A percentile compares a stretch with the other conserved stretches of the same genome.
Evolutionary conservation across 495 filamentous ascomycete species (phyloP).

Genomic region (Penicillium longicatenatum): DNA sequence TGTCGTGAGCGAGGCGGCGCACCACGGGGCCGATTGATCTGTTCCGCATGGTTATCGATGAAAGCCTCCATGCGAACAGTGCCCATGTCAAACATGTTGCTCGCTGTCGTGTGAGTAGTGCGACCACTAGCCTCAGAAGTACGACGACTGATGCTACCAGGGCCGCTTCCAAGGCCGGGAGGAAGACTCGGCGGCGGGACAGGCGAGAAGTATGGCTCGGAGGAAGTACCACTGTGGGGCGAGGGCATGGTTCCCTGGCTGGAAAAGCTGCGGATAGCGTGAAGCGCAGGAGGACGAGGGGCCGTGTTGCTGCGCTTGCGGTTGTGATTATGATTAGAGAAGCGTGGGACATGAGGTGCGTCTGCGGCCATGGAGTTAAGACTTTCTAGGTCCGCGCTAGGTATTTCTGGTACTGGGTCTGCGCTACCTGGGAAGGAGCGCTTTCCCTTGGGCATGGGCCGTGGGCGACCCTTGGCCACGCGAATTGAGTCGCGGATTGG

Average conservation of each 20-base stretch:
- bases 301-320: slow-evolving; percentile 87
- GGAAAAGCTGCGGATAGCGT: slow-evolving; percentile 70
- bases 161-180: slow-evolving; percentile 37
- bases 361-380: slow-evolving; percentile 60
- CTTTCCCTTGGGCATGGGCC: slow-evolving; percentile 48
- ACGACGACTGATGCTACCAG: slow-evolving; percentile 45
- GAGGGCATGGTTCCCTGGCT: slow-evolving; percentile 54
- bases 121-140: slow-evolving; percentile 47
- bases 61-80: slow-evolving; percentile 98
- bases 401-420: slow-evolving; percentile 38
- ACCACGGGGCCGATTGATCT: slow-evolving; percentile 33
- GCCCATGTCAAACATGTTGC: slow-evolving; percentile 66
- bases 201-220: slow-evolving; percentile 54
- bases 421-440: slow-evolving; percentile 39
- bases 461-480: slow-evolving; percentile 77
- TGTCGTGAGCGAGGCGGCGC: slow-evolving; percentile 26
- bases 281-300: slow-evolving; percentile 61
- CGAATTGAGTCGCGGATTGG: slow-evolving; percentile 90
- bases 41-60: slow-evolving; percentile 42
- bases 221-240: slow-evolving; percentile 47
- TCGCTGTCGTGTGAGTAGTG: slow-evolving; percentile 28
- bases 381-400: slow-evolving; percentile 25
- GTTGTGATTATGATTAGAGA: slow-evolving; percentile 69
- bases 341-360: slow-evolving; percentile 78
- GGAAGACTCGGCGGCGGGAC: slow-evolving; percentile 17